Base-by-base conservation (phyloP, 139 green algal genomes). In the Chlamydomonas schloesseri region DNA sequence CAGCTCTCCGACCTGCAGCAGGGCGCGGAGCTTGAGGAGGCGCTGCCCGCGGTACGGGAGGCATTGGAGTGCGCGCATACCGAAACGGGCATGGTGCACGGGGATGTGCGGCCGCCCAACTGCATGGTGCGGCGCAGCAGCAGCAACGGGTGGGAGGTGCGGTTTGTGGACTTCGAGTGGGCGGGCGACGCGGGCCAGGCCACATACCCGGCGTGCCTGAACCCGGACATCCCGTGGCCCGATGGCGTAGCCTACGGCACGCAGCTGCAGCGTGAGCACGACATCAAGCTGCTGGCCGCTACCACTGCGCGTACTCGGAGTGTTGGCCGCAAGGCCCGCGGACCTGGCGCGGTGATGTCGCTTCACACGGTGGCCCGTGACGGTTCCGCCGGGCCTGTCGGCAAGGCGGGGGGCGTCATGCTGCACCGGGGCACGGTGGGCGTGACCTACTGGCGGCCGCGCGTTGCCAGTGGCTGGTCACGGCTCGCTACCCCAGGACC, bases 81-180 rank as follows among this genome's bases (percentile, higher is more conserved):
- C 33, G 33, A 33, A 28, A 73, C 68, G 68, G 68, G 33, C 33
- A 28, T n/a, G 33, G 68, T 50, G 15, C 68, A 73, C 68, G n/a
- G n/a, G n/a, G n/a, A n/a, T n/a, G n/a, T n/a, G n/a, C n/a, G n/a
- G n/a, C n/a, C n/a, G n/a, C n/a, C 33, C 68, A 73, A 73, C 33
- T 73, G 68, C 68, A 33, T 73, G 33, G 68, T 73, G 68, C 68
- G 68, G 33, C 68, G n/a, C n/a, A n/a, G n/a, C n/a, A n/a, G n/a
- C n/a, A n/a, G n/a, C n/a, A n/a, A n/a, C n/a, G n/a, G n/a, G n/a
- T n/a, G n/a, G 68, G 33, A 73, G 68, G 68, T 73, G 3, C 33
- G 33, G 14, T 73, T 73, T 33, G 34, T 73, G 33, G 68, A 73
- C 68, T 73, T 73, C 68, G 68, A 73, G 34, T 53, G 33, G 68